Percentiles rank a stretch among this genome's conserved stretches.
phyloP scores from a whole-genome alignment of 2,329 filamentous ascomycete genomes.

The Phialophora macrospora region DNA sequence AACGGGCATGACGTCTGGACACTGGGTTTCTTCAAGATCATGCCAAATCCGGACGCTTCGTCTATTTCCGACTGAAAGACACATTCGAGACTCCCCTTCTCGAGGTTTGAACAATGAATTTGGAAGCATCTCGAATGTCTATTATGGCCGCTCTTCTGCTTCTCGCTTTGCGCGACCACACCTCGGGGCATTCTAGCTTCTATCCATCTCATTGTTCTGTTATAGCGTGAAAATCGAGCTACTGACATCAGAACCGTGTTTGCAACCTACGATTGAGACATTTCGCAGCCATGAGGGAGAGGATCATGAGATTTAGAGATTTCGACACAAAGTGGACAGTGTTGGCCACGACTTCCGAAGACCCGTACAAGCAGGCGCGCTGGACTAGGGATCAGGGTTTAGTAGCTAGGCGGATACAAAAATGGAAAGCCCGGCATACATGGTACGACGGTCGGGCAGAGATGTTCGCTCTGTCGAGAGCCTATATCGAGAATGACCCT shows the following conservation, averaged over 20 bases:
- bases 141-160: background rate
- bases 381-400: conserved; percentile 18
- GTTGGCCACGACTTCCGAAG: background rate
- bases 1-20: background rate
- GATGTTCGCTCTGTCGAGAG: conserved; percentile 22
- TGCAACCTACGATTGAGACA: background rate
- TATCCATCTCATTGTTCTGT: background rate
- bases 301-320: conserved; percentile 8
- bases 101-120: background rate
- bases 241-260: conserved; percentile 1
- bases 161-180: background rate
- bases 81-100: background rate
- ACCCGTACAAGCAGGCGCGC: background rate
- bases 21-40: background rate
- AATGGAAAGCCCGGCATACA: conserved; percentile 16
- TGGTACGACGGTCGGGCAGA: conserved; percentile 19
- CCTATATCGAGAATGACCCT: conserved; percentile 12
- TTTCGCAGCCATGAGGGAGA: conserved; percentile 1
- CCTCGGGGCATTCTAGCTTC: background rate
- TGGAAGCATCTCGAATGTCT: background rate
- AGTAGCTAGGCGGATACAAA: conserved; percentile 4
- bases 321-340: background rate
- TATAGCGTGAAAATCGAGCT: background rate
- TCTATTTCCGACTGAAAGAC: background rate
- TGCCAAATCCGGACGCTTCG: conserved; percentile 1